Evolutionary conservation across 352 stramenopile species (phyloP), one percentile per base, ranked within the genome.

Genomic region (Phytophthora agathidicida): DNA sequence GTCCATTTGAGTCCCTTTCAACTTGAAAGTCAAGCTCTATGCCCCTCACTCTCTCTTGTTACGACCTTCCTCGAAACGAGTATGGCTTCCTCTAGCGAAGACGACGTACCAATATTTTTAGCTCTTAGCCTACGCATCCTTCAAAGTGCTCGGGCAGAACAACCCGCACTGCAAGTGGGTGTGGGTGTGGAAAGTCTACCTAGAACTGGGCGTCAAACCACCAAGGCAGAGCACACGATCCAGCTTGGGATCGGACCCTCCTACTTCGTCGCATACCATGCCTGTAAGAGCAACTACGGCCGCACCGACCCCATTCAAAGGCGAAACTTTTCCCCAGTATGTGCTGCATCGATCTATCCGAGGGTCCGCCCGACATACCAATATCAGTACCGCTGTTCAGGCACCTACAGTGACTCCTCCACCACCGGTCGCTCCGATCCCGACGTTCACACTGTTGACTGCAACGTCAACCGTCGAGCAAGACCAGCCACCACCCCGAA

Each of bases 261-360:
- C 23, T 1, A 36, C 16, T 46, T 53, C 37, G 47, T 47, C 46
- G 17, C 47, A 47, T 44, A 38, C 5, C n/a, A 71, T 71, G 62
- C 62, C 56, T 16, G 48, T 24, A 9, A 71, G 59, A 44, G 45
- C 61, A 4, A 37, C 47, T 23, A 22, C 41, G 20, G 20, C 35
- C 38, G 14, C 38, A 23, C 37, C 50, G 3, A 53, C 52, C 10
- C 75, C 77, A 9, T 90, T 90, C 68, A 91, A 91, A 39, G 77
- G 81, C 46, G 81, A 91, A 11, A 73, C 46, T 5, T 88, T 89
- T 42, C 81, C 78, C 10, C 58, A 75, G 9, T 91, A 89, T 23
- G 73, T 90, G 11, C 41, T 85, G 14, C 68, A 56, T 27, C 77
- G 75, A 1, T 50, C 68, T 19, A 28, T 14, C 14, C 60, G 64